These are phyloP conservation scores for Fusarium vanettenii DNA, from an alignment of 2,329 filamentous ascomycete species.

Conservation along the genomic window DNA sequence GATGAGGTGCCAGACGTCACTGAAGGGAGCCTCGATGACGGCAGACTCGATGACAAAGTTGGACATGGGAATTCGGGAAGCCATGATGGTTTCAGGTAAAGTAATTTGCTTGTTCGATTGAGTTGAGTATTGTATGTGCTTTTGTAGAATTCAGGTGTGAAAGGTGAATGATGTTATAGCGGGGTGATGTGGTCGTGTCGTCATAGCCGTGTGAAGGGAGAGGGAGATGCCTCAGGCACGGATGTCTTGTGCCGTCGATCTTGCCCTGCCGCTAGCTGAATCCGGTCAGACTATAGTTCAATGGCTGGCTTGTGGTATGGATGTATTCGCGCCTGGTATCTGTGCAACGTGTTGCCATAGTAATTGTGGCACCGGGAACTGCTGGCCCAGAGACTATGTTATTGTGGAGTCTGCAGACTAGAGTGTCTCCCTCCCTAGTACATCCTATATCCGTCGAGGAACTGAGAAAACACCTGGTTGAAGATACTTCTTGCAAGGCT, in stretches of 20 bases:
- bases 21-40: constrained; percentile 75
- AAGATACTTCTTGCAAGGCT: neutral
- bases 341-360: neutral
- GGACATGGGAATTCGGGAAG: constrained; percentile 68
- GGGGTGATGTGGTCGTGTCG: neutral
- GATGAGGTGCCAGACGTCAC: constrained; percentile 78
- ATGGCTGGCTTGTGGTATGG: neutral
- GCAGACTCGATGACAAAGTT: constrained; percentile 74
- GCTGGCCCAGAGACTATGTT: neutral
- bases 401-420: neutral
- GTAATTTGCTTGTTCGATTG: neutral
- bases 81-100: constrained; percentile 23
- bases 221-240: neutral
- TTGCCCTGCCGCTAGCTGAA: neutral
- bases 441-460: neutral
- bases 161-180: neutral
- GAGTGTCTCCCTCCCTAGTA: too few species aligned
- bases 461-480: neutral
- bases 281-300: neutral
- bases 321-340: neutral
- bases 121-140: neutral
- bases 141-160: neutral
- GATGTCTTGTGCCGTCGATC: neutral
- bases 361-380: neutral
- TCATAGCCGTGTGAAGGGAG: neutral